A percentile compares a stretch with the other conserved stretches of the same genome.
Evolutionary conservation across 2,329 filamentous ascomycete genomes (phyloP).

Genomic region (Sphaerulina populicola): DNA sequence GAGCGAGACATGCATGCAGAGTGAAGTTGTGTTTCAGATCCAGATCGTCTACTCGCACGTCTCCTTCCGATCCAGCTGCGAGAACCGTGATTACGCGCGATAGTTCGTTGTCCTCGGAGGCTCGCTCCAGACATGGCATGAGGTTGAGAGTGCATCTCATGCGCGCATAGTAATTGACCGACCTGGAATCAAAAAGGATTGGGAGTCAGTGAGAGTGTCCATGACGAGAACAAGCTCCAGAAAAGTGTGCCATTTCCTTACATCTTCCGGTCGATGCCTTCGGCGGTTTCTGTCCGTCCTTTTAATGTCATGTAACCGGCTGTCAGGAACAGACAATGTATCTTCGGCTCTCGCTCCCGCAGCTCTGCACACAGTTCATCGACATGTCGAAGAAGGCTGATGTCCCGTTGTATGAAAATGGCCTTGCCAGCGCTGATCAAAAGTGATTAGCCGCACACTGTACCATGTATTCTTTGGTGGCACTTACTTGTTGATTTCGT

Average conservation of each 20-base stretch:
- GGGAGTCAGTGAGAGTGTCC: too few relatives aligned
- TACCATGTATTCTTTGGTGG: background rate
- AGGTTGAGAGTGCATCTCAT: slow-evolving; percentile 51
- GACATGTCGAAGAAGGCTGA: slow-evolving; percentile 36
- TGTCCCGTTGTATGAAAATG: slow-evolving; percentile 38
- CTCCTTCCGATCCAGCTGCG: slow-evolving; percentile 46
- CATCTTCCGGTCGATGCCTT: slow-evolving; percentile 49
- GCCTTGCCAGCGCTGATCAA: slow-evolving; percentile 24
- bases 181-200: slow-evolving; percentile 6
- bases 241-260: too few relatives aligned
- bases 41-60: slow-evolving; percentile 42
- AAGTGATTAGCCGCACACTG: background rate
- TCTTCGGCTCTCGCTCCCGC: slow-evolving; percentile 41
- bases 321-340: slow-evolving; percentile 51
- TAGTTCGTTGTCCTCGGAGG: slow-evolving; percentile 35
- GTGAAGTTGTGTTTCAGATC: slow-evolving; percentile 36
- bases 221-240: too few relatives aligned
- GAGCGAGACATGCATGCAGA: slow-evolving; percentile 34
- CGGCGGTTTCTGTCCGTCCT: slow-evolving; percentile 45
- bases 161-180: slow-evolving; percentile 51
- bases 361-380: slow-evolving; percentile 44
- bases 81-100: slow-evolving; percentile 51
- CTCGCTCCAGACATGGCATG: slow-evolving; percentile 46
- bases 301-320: slow-evolving; percentile 42
- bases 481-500: slow-evolving; percentile 31